These are phyloP conservation scores for Avena eriantha DNA, from an alignment of 176 grass and related monocot genomes.

Conservation along the genomic window DNA sequence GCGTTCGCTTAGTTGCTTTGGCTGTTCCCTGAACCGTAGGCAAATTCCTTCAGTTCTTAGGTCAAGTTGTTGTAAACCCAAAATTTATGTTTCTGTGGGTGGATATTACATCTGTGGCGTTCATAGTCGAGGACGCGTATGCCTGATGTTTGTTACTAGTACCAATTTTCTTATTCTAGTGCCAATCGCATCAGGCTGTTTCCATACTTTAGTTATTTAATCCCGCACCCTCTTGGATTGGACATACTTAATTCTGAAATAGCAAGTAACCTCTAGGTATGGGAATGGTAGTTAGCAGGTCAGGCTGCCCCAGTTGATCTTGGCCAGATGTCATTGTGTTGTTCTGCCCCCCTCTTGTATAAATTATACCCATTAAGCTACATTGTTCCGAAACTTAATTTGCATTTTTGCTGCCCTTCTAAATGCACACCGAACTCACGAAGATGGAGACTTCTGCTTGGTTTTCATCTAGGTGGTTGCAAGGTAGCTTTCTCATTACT, in stretches of 20 bases:
- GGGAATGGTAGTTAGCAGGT: conserved; percentile 39
- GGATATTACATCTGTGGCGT: neutral
- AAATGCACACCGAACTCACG: neutral
- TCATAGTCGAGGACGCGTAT: neutral
- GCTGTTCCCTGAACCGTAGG: neutral
- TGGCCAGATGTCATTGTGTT: conserved; percentile 35
- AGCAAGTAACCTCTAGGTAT: neutral
- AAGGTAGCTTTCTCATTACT: conserved; percentile 44
- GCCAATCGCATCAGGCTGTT: conserved; percentile 1
- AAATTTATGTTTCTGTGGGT: neutral
- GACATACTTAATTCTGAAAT: conserved; percentile 35
- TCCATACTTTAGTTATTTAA: conserved; percentile 15
- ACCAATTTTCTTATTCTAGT: neutral
- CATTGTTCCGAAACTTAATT: conserved; percentile 1
- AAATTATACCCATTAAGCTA: neutral
- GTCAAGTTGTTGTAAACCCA: neutral
- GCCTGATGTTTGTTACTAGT: neutral
- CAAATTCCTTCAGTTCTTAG: neutral
- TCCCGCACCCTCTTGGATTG: conserved; percentile 13
- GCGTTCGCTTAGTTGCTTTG: neutral
- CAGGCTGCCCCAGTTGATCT: conserved; percentile 11
- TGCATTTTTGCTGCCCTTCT: neutral
- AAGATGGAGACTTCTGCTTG: neutral
- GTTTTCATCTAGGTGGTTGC: conserved; percentile 34
- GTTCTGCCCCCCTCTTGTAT: neutral